Conservation (phyloP, 257 asterid genomes). For the Datura wrightii region DNA sequence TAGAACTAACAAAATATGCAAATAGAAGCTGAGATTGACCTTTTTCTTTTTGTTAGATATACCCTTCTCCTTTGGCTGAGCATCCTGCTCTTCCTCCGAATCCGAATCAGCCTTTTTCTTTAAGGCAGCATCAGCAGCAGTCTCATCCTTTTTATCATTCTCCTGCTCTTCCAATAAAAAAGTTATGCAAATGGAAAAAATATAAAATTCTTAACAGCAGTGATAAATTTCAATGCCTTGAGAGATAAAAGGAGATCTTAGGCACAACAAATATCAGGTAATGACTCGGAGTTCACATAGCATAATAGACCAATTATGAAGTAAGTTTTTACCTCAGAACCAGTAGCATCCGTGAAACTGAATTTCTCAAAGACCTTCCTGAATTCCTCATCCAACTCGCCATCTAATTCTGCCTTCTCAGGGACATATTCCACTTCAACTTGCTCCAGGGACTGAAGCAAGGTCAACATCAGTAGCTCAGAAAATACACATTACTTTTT, state of each 20-base stretch:
- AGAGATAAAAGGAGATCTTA: neutral
- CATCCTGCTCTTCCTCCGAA: constrained; percentile 83
- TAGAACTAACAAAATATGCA: constrained; percentile 8
- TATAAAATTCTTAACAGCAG: neutral
- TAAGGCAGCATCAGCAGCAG: constrained; percentile 56
- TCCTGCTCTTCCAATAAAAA: constrained; percentile 51
- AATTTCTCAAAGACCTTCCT: constrained; percentile 90
- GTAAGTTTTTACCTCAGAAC: constrained; percentile 60
- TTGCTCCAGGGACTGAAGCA: constrained; percentile 56
- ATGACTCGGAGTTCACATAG: constrained; percentile 5
- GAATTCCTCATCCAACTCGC: constrained; percentile 72
- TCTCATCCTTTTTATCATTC: constrained; percentile 65
- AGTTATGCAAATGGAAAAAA: neutral
- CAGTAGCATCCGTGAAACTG: constrained; percentile 58
- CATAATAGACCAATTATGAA: neutral
- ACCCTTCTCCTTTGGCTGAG: constrained; percentile 76
- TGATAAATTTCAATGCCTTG: neutral
- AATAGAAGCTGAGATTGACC: constrained; percentile 47
- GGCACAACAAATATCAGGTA: neutral
- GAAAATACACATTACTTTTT: neutral
- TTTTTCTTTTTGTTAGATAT: constrained; percentile 93
- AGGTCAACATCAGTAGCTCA: constrained; percentile 25
- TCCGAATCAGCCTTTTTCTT: constrained; percentile 87
- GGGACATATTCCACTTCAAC: constrained; percentile 94
- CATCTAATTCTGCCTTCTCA: constrained; percentile 79